Evolutionary conservation across 768 basidiomycete genomes (phyloP).

Genomic region (Macrolepiota albuminosa): DNA sequence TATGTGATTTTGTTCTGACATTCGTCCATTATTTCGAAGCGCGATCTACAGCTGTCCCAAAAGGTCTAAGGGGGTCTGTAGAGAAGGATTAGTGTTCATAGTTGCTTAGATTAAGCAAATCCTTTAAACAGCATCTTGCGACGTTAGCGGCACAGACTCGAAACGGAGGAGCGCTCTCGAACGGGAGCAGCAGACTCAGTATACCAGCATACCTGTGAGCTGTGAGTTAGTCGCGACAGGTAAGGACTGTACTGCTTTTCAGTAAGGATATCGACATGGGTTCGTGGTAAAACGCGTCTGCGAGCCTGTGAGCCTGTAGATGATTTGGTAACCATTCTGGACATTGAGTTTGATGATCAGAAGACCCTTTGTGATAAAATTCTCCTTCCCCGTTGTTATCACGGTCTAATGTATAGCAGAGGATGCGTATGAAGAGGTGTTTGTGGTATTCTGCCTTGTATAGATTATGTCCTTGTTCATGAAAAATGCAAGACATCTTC

Average conservation of each 20-base stretch:
- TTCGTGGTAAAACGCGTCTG: constrained; percentile 21
- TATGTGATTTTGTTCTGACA: constrained; percentile 55
- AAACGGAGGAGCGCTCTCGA: constrained; percentile 49
- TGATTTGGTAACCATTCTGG: neutral
- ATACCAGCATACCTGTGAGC: constrained; percentile 51
- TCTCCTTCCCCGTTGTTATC: constrained; percentile 7
- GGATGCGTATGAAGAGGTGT: constrained; percentile 60
- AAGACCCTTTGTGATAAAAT: neutral
- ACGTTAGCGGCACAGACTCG: constrained; percentile 56
- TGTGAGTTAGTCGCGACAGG: neutral
- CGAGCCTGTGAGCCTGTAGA: constrained; percentile 12
- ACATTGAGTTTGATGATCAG: neutral
- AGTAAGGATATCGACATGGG: constrained; percentile 69
- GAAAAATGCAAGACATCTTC: constrained; percentile 49
- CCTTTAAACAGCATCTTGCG: constrained; percentile 55
- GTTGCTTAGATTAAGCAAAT: constrained; percentile 37
- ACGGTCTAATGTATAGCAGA: constrained; percentile 41
- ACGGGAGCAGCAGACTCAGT: constrained; percentile 50
- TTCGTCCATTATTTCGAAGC: constrained; percentile 63
- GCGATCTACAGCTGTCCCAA: constrained; percentile 51
- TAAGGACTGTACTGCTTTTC: constrained; percentile 43
- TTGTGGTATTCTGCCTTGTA: constrained; percentile 44
- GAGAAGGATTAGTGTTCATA: constrained; percentile 5
- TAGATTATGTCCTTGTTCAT: constrained; percentile 44
- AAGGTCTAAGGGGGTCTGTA: neutral